These are phyloP conservation scores for Coemansia pectinata DNA, from an alignment of 192 early-diverging fungal genomes.

Conservation along the genomic window DNA sequence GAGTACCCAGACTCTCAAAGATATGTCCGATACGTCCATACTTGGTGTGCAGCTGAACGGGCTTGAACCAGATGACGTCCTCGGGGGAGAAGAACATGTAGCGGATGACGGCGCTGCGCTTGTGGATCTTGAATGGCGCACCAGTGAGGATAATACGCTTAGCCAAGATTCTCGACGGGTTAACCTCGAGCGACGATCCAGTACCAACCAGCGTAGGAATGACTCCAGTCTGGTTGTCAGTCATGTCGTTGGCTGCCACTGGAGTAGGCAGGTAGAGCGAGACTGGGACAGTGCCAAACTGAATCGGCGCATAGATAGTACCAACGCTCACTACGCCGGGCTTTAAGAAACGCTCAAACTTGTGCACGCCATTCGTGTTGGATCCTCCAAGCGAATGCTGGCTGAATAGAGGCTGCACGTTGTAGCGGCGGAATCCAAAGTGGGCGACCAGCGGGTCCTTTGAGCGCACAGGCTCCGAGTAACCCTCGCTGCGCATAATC, in stretches of 20 bases:
- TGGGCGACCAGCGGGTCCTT: slow-evolving; percentile 91
- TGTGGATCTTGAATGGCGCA: slow-evolving; percentile 93
- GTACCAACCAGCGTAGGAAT: slow-evolving; percentile 67
- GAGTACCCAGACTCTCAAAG: slow-evolving; percentile 89
- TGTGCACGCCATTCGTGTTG: slow-evolving; percentile 89
- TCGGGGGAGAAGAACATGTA: slow-evolving; percentile 97
- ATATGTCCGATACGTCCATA: slow-evolving; percentile 91
- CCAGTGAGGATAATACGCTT: slow-evolving; percentile 95
- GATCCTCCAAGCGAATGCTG: slow-evolving; percentile 74
- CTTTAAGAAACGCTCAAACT: slow-evolving; percentile 91
- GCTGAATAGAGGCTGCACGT: slow-evolving; percentile 86
- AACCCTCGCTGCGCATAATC: slow-evolving; percentile 70
- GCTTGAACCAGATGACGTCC: slow-evolving; percentile 95
- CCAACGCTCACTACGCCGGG: slow-evolving; percentile 71
- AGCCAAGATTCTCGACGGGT: slow-evolving; percentile 86
- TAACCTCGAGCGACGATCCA: slow-evolving; percentile 72
- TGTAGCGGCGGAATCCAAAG: slow-evolving; percentile 86
- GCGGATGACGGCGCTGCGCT: slow-evolving; percentile 87
- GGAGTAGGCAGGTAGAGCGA: slow-evolving; percentile 72
- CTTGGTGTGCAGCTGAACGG: slow-evolving; percentile 91
- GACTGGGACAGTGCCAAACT: slow-evolving; percentile 83
- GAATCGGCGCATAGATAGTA: slow-evolving; percentile 90
- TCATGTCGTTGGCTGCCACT: background rate
- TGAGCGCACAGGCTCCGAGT: slow-evolving; percentile 79
- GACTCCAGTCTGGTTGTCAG: background rate